A percentile compares a stretch with the other conserved stretches of the same genome.
Evolutionary conservation across 495 filamentous ascomycete genomes (phyloP).

Genomic region (Thermochaetoides thermophila): DNA sequence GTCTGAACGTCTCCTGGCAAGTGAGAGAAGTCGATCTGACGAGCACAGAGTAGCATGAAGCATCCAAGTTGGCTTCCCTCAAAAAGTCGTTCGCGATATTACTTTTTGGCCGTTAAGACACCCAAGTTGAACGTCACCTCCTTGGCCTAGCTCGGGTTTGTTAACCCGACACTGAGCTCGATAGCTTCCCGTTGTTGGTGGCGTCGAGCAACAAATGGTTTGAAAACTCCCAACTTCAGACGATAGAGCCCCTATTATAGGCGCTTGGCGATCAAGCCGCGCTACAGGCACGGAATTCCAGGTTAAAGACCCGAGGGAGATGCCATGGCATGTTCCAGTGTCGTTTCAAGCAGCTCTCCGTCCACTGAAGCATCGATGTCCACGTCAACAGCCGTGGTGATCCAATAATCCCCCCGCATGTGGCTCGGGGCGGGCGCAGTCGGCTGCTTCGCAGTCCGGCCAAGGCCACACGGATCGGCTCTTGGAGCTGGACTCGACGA

Average conservation of each 20-base stretch:
- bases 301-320: background rate
- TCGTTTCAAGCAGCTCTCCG: conserved; percentile 2
- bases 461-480: background rate
- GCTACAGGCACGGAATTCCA: background rate
- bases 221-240: background rate
- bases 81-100: too few relatives aligned
- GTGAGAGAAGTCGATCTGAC: too few relatives aligned
- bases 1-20: too few relatives aligned
- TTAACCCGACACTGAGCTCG: too few relatives aligned
- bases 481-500: background rate
- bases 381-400: background rate
- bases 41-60: too few relatives aligned
- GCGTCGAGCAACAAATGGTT: background rate
- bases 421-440: background rate
- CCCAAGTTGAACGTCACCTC: too few relatives aligned
- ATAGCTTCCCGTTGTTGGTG: background rate
- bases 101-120: too few relatives aligned
- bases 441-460: background rate
- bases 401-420: background rate
- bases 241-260: background rate
- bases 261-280: background rate
- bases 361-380: background rate
- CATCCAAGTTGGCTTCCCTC: too few relatives aligned
- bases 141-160: too few relatives aligned
- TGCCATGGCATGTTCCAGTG: background rate